Base-by-base conservation (phyloP, 1,284 basidiomycete genomes). In the Ceratobasidium theobromae region DNA sequence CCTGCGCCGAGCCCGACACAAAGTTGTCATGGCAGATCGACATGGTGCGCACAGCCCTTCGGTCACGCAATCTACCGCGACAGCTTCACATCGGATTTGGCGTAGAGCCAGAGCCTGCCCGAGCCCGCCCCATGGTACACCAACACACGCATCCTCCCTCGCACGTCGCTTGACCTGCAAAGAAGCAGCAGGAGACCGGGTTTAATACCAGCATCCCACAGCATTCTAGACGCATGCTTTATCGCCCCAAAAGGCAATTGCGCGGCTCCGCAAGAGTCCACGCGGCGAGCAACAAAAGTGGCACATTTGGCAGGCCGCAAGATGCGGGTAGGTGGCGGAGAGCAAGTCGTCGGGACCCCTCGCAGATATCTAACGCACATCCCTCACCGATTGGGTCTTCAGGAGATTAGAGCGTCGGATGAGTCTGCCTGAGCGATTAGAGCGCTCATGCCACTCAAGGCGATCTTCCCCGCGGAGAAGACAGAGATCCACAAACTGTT, bases 21-120 rank as follows among this genome's bases (percentile, higher is more conserved):
- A 41, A 30, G 45, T 32, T 51, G 30, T 12, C 45, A 23, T 28
- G 23, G 46, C 33, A 46, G 48, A 51, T 35, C 21, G 16, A 14
- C 57, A 62, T 62, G 57, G 57, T 40, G 57, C 45, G 28, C 57
- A 40, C 57, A 62, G 32, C 45, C 57, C 33, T 33, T 40, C 32
- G 46, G 46, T 62, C 57, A 62, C 23, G 57, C 25, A 28, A 35
- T 51, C 48, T 33, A 62, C 57, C n/a, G 16, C 23, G 46, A 16
- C 30, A 51, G 14, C 45, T 33, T 18, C 18, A 28, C 11, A 46
- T 4, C 9, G 35, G 38, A n/a, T 18, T 23, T 8, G n/a, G n/a
- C 11, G 53, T n/a, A 6, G 35, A 41, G 18, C 8, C 18, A 11
- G 35, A 16, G 9, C 35, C 35, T 38, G 35, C 9, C 8, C 9